phyloP scores from a whole-genome alignment of 2,329 filamentous ascomycete genomes.

The Penicillium sp. region DNA sequence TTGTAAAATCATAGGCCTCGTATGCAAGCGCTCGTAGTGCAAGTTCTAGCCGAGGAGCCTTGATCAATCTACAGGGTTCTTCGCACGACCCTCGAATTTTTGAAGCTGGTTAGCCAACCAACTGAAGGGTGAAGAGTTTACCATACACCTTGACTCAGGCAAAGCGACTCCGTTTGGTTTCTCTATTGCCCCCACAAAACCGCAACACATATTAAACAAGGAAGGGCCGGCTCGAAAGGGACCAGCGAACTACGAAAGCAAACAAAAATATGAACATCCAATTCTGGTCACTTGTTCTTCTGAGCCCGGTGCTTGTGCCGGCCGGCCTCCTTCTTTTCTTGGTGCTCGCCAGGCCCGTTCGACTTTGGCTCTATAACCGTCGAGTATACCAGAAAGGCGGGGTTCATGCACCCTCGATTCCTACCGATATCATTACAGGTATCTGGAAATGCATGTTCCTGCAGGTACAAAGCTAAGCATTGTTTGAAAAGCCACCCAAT shows the following conservation, averaged over 20 bases:
- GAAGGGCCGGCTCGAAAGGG: background rate
- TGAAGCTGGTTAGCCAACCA: slow-evolving; percentile 6
- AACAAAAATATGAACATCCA: background rate
- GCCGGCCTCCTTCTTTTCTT: slow-evolving; percentile 3
- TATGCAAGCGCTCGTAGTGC: background rate
- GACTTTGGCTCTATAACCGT: slow-evolving; percentile 9
- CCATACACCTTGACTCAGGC: slow-evolving; percentile 6
- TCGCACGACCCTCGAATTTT: background rate
- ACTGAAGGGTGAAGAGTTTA: background rate
- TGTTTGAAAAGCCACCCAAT: slow-evolving; percentile 9
- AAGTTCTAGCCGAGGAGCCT: slow-evolving; percentile 5
- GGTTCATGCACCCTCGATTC: background rate
- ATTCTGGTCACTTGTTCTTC: slow-evolving; percentile 3
- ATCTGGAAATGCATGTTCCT: background rate
- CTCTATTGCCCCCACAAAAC: background rate
- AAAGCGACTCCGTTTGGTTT: slow-evolving; percentile 1
- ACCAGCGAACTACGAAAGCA: background rate
- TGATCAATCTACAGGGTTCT: slow-evolving; percentile 8
- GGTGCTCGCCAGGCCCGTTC: slow-evolving; percentile 4
- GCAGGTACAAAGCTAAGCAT: background rate
- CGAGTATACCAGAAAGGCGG: slow-evolving; percentile 11
- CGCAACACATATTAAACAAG: background rate
- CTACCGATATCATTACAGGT: slow-evolving; percentile 13
- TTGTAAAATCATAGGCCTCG: background rate
- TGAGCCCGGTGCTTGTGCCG: slow-evolving; percentile 11